Evolutionary conservation across 2,329 filamentous ascomycete species (phyloP).

Genomic region (Talaromyces albobiverticillius): DNA sequence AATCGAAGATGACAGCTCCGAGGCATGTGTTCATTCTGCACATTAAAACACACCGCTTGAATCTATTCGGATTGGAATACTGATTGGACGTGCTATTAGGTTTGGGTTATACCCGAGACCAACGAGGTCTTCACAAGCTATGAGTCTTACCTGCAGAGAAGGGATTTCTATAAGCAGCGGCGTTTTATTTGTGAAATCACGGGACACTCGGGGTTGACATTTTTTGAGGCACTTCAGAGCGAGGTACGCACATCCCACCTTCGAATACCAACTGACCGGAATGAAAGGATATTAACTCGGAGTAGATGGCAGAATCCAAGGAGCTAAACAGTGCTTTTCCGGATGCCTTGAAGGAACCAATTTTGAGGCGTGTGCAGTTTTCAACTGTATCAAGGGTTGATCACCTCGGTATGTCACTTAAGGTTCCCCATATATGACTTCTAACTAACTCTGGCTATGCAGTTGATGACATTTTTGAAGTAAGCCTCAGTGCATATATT

Average conservation of each 20-base stretch:
- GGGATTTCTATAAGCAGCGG: constrained; percentile 92
- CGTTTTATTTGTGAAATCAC: constrained; percentile 96
- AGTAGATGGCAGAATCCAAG: constrained; percentile 70
- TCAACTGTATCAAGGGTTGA: constrained; percentile 87
- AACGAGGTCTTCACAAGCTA: constrained; percentile 87
- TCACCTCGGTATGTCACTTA: constrained; percentile 57
- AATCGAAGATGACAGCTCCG: constrained; percentile 75
- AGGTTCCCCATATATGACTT: constrained; percentile 3
- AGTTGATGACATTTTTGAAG: constrained; percentile 53
- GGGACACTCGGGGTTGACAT: constrained; percentile 84
- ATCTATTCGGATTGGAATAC: background rate
- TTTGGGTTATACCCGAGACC: constrained; percentile 88
- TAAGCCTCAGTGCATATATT: constrained; percentile 27
- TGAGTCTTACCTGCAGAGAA: constrained; percentile 78
- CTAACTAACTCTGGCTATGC: constrained; percentile 19
- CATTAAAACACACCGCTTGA: constrained; percentile 12
- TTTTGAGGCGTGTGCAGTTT: constrained; percentile 87
- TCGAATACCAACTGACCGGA: background rate
- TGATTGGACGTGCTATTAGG: constrained; percentile 49
- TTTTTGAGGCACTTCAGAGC: constrained; percentile 88
- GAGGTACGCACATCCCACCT: constrained; percentile 61
- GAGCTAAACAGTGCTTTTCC: constrained; percentile 92
- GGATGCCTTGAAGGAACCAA: constrained; percentile 83
- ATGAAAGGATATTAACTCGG: constrained; percentile 6
- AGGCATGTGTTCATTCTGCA: constrained; percentile 56